Conservation (phyloP, 768 basidiomycete genomes). For the Pleurotus pulmonarius region DNA sequence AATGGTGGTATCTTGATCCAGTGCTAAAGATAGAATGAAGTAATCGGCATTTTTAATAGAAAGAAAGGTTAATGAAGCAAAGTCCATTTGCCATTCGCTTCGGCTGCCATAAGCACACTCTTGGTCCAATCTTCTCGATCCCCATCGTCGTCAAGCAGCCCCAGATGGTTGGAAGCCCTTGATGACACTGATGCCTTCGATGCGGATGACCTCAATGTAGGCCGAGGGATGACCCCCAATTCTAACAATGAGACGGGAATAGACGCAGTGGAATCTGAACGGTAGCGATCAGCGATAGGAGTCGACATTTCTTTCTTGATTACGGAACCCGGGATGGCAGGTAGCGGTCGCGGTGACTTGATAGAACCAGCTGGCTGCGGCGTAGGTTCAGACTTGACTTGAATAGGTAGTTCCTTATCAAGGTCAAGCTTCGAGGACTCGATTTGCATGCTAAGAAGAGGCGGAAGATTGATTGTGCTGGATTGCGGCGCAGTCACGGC, state of each 20-base stretch:
- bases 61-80: not conserved
- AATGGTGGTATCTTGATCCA: constrained; percentile 7
- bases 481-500: constrained; percentile 59
- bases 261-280: constrained; percentile 11
- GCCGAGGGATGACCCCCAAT: constrained; percentile 9
- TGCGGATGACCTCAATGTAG: constrained; percentile 4
- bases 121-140: constrained; percentile 67
- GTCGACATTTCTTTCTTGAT: not conserved
- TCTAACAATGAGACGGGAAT: constrained; percentile 4
- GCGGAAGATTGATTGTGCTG: constrained; percentile 44
- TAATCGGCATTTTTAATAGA: not conserved
- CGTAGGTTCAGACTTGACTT: not conserved
- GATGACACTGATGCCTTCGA: constrained; percentile 26
- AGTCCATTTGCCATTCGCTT: constrained; percentile 35
- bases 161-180: constrained; percentile 43
- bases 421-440: constrained; percentile 43
- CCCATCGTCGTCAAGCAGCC: constrained; percentile 41
- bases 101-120: constrained; percentile 71
- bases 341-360: not conserved
- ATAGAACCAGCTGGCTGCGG: not conserved
- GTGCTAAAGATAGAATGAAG: not conserved
- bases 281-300: constrained; percentile 11
- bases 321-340: not conserved
- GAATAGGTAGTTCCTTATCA: constrained; percentile 21
- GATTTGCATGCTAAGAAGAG: constrained; percentile 58